Evolutionary conservation across 306 rosid genomes (phyloP), one percentile per base, ranked within the genome.

Genomic region (Trifolium subterraneum): DNA sequence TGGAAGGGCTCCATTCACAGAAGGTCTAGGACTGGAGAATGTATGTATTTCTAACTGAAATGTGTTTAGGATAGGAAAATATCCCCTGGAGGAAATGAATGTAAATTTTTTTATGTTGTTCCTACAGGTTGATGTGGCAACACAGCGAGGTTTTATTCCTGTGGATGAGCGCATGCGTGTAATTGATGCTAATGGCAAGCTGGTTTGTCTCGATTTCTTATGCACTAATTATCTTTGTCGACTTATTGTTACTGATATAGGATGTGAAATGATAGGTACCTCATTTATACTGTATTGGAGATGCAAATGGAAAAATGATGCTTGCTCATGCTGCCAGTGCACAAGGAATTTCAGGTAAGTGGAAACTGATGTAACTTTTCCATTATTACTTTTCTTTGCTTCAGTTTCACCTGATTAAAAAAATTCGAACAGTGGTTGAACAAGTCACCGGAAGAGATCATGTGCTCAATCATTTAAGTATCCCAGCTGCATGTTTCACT

Each of bases 241-340:
- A 62, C 42, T 35, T 71, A 22, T 70, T 62, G 83, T 77, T 64
- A 42, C 72, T 80, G 70, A 82, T 56, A 29, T 27, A 81, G 73
- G 72, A 72, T 71, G 73, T 78, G 72, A 75, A 75, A 77, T 73
- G 51, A 31, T 74, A 94, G 98, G 97, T 91, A 47, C 98, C 98
- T 68, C 86, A 90, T 81, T 80, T 91, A 19, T 91, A 70, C 81
- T 94, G 98, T 86, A 91, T 94, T 71, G 97, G 98, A 41, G 98
- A 94, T 80, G 98, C 97, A 63, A 91, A 94, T 73, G 95, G 97
- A 72, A 91, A 94, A 87, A 87, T 94, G 96, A 94, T 94, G 98
- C 92, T 94, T 85, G 97, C 98, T 77, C 97, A 94, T 87, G 97
- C 97, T 67, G 97, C 95, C 72, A 94, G 96, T 56, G 98, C 98